Evolutionary conservation across 2,329 filamentous ascomycete genomes (phyloP).

Genomic region (Fusarium irregulare): DNA sequence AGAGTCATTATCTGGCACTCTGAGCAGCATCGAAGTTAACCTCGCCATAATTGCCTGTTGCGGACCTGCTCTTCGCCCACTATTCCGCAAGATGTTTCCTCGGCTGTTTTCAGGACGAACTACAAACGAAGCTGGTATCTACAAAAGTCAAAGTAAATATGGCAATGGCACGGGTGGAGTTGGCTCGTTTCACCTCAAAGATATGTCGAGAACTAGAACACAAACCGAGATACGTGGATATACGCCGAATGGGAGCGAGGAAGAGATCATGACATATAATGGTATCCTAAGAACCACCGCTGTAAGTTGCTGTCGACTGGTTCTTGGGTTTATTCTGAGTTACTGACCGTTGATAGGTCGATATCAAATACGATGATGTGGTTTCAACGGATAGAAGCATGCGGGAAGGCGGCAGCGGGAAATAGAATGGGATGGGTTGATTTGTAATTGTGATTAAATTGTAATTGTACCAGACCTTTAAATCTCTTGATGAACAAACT

Average conservation of each 20-base stretch:
- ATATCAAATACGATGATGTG: background rate
- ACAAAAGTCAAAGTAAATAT: slow-evolving; percentile 19
- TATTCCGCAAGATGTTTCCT: slow-evolving; percentile 41
- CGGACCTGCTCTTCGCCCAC: slow-evolving; percentile 43
- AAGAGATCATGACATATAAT: slow-evolving; percentile 44
- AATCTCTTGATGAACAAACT: background rate
- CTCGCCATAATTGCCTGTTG: slow-evolving; percentile 54
- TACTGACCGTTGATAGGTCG: background rate
- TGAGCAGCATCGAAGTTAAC: slow-evolving; percentile 52
- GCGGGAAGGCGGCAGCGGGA: background rate
- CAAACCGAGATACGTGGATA: slow-evolving; percentile 37
- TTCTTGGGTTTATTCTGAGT: accelerated
- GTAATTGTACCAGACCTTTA: background rate
- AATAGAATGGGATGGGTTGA: background rate
- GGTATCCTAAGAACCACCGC: slow-evolving; percentile 39
- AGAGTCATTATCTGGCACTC: slow-evolving; percentile 47
- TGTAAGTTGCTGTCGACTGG: background rate
- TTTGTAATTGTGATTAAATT: too few species aligned
- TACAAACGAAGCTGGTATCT: background rate
- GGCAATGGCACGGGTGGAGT: background rate
- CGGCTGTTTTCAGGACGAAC: slow-evolving; percentile 28
- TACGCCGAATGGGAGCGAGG: slow-evolving; percentile 39
- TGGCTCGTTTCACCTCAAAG: slow-evolving; percentile 29
- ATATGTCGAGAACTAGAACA: slow-evolving; percentile 29
- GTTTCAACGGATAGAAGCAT: background rate